Base-by-base conservation (phyloP, 345 rosid species). In the Lepidium aucheri region DNA sequence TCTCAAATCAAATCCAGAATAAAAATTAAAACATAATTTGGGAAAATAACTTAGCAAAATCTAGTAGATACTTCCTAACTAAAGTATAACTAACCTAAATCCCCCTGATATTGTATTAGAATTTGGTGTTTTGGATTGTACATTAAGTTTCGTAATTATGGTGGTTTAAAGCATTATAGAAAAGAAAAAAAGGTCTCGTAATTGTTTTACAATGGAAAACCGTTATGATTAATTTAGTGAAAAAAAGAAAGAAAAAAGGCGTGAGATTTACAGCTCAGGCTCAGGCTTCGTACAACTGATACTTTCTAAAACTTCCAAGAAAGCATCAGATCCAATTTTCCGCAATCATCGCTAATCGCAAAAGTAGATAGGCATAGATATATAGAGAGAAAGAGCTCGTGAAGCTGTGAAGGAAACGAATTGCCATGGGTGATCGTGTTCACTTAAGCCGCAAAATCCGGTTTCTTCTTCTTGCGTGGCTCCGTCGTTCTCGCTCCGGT, bases 401-500 rank as follows among this genome's bases (percentile, higher is more conserved):
- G 47, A 56, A 36, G 28, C 34, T 6, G 11, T 18, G 68, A 49
- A 43, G 67, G 12, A 26, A 53, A 30, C 3, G 38, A 45, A 60
- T 67, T 34, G 8, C 68, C 40, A 74, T 74, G 63, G 77, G 62
- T 16, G 73, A 74, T 67, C 69, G 73, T 9, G 77, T 77, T 78
- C 85, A 72, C 64, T 18, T 85, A 41, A 82, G 78, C 85, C 82
- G 81, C 66, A 88, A 80, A 80, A 65, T 86, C 70, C 83, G 78
- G 16, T 78, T 71, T 56, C 76, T 67, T 54, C 84, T 81, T 69
- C 89, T 81, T 18, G 72, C 83, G 0, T 85, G 91, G 94, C 88
- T 85, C 62, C 86, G 65, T 33, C 84, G 98, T 73, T 81, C 98
- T 76, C 88, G 83, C 68, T 82, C 94, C 45, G 85, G 92, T 91